These are phyloP conservation scores for Hanseniaspora jakobsenii DNA, from an alignment of 805 yeast species.

Conservation along the genomic window DNA sequence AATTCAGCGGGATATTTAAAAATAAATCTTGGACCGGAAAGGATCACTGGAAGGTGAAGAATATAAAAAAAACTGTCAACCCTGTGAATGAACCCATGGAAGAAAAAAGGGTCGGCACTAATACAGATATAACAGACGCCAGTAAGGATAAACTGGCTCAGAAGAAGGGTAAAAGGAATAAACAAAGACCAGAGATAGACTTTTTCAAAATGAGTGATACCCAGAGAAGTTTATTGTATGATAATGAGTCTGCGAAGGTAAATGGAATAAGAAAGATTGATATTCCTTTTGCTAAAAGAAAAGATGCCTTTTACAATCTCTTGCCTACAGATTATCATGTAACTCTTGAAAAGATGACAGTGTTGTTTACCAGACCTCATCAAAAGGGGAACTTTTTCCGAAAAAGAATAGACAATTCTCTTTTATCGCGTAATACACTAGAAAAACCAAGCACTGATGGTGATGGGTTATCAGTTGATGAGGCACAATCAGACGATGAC, in stretches of 20 bases:
- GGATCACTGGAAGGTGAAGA: conserved; percentile 78
- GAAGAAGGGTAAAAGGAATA: conserved; percentile 17
- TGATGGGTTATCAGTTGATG: no score
- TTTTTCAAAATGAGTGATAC: conserved; percentile 24
- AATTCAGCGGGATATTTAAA: conserved; percentile 62
- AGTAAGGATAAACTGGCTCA: conserved; percentile 1
- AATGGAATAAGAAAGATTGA: conserved; percentile 27
- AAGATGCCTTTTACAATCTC: conserved; percentile 35
- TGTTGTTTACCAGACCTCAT: conserved; percentile 57
- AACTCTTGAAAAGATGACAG: conserved; percentile 54
- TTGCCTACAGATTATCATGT: conserved; percentile 67
- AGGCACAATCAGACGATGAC: background rate
- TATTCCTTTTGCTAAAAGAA: conserved; percentile 34
- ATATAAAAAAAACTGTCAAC: conserved; percentile 41
- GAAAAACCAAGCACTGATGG: no score
- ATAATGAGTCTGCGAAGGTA: conserved; percentile 18
- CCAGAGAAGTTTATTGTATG: conserved; percentile 36
- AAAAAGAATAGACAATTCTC: conserved; percentile 4
- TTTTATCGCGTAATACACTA: background rate
- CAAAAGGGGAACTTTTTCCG: conserved; percentile 30
- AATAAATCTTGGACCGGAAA: conserved; percentile 73
- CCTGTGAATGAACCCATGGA: no score
- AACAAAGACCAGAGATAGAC: conserved; percentile 29
- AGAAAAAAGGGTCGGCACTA: background rate
- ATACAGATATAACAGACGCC: conserved; percentile 4